Evolutionary conservation across 2,329 filamentous ascomycete genomes (phyloP), one percentile per base, ranked within the genome.

Genomic region (Neopestalotiopsis sp.): DNA sequence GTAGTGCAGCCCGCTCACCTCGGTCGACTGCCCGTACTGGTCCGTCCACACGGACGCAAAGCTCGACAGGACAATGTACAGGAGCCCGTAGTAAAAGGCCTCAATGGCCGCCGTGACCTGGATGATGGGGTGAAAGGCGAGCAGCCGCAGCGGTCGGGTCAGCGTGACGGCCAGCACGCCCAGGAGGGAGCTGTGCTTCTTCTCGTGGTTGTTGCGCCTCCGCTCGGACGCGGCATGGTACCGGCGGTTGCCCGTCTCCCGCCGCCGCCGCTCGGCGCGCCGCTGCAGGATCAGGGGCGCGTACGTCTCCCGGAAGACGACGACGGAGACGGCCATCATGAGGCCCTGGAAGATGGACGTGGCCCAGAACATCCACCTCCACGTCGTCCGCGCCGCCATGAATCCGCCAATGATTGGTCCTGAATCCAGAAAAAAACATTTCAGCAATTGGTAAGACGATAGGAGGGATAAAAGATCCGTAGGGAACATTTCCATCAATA

Each of bases 1-100:
- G 77, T 91, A 92, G 76, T 92, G 90, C 0, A 92, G 77, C 0
- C 88, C 88, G n/a, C 86, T 88, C 34, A 88, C 87, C 66, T 87
- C 86, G 10, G 85, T 81, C 0, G 84, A 84, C 73, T 90, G 83
- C 66, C 82, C 74, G 73, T 93, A 93, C 14, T 82, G 78, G 0
- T 75, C 71, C 2, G 77, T 81, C 88, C 89, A 92, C 0, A 93
- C 80, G 0, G 77, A 74, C 0, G 90, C 87, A 71, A 91, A 91
- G 2, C 87, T 91, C 0, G 88, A 86, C 0, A 92, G 83, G 38
- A 90, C 83, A 28, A 92, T 85, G 68, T 91, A 92, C 75, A 91
- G 86, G 0, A 90, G 76, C 0, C 90, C 90, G 71, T 90, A 91
- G 17, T 87, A 79, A 71, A 89, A 87, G 0, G 86, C 89, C 72